Evolutionary conservation across 805 yeast genomes (phyloP), one percentile per base, ranked within the genome.

Genomic region (Pichia eremophila): DNA sequence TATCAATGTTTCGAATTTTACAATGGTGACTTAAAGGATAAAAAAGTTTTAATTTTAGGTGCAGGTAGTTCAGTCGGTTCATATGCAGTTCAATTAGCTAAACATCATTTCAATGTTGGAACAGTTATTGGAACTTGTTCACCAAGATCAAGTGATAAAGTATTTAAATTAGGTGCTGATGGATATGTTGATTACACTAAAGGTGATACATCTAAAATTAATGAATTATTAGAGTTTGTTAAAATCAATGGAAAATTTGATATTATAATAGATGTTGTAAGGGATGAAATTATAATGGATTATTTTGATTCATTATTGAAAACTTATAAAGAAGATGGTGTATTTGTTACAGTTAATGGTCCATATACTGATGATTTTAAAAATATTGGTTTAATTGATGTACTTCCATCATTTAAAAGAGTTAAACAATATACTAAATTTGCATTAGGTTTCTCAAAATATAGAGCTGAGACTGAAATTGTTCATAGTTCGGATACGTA

Each of bases 61-160:
- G 91, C 84, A 28, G 80, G 85, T 9, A 79, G 93, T 1, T 65
- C 81, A 14, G 89, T 83, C 14, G 89, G 90, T 29, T 59, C 72
- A 27, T 71, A 68, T 50, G 69, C 73, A 5, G 66, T 78, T 36
- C 85, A 81, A 60, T 60, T 84, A 35, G 77, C 81, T 9, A 81
- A 75, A 60, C 62, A 72, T 38, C 59, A 64, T 41, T 68, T 68
- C 47, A 63, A 70, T 2, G 77, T 78, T 10, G 64, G 65, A 28
- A 71, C 71, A 12, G 75, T 85, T 19, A 81, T 77, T 57, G 78
- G 83, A 3, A 61, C 72, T 0, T 59, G 66, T 10, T 75, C 86
- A 14, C 59, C 64, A 41, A 56, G 60, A 12, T 56, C 64, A 3
- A 55, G 72, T 15, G 54, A 50, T 14, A 48, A 45, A 31, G 51